Conservation (phyloP, 257 asterid species). For the Leonotis leonurus region DNA sequence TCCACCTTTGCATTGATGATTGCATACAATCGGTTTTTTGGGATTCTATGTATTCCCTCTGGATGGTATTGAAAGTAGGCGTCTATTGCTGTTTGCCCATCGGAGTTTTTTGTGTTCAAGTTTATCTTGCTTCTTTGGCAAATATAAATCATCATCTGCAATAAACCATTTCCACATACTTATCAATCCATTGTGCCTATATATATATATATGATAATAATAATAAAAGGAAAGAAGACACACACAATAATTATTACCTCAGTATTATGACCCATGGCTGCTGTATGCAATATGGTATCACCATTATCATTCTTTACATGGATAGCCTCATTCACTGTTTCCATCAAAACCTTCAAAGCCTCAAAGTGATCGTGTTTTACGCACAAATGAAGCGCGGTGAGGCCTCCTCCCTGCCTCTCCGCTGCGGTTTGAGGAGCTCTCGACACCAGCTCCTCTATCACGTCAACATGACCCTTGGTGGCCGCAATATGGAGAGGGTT, state of each 20-base stretch:
- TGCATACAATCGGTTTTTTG: not conserved
- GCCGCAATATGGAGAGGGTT: constrained; percentile 54
- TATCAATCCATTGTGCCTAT: no score
- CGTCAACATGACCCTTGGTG: constrained; percentile 30
- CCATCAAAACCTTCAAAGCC: constrained; percentile 27
- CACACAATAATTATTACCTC: constrained; percentile 30
- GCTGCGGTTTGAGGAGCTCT: constrained; percentile 26
- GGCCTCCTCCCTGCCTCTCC: constrained; percentile 26
- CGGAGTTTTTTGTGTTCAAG: constrained; percentile 19
- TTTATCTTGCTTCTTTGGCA: constrained; percentile 12
- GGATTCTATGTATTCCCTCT: not conserved
- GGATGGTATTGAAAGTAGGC: constrained; percentile 3
- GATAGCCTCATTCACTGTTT: constrained; percentile 5
- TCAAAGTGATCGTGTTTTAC: constrained; percentile 26
- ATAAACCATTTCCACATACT: not conserved
- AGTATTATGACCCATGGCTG: constrained; percentile 14
- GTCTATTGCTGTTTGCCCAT: constrained; percentile 25
- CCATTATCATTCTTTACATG: constrained; percentile 32
- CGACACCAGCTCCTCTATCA: constrained; percentile 17
- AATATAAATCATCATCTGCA: constrained; percentile 35
- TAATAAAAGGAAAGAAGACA: not conserved
- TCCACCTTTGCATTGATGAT: no score
- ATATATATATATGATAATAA: not conserved
- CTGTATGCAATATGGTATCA: constrained; percentile 33
- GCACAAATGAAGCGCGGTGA: constrained; percentile 39